A percentile compares a stretch with the other conserved stretches of the same genome.
Evolutionary conservation across 176 grass and related monocot species (phyloP).

Genomic region (Triticum monococcum): DNA sequence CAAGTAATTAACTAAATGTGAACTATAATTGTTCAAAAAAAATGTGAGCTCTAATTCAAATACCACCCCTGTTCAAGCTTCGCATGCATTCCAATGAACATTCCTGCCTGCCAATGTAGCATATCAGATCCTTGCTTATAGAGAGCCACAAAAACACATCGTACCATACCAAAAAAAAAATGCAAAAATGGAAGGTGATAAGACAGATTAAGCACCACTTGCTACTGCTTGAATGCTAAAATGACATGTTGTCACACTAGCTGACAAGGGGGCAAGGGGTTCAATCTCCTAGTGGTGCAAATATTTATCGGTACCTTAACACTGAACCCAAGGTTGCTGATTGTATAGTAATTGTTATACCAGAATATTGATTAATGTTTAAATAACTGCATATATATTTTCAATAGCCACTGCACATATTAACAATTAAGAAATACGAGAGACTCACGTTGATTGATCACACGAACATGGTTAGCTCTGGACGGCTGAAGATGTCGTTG

Average conservation of each 20-base stretch:
- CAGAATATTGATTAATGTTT: not conserved
- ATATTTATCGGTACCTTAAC: too few species aligned
- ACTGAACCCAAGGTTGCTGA: too few species aligned
- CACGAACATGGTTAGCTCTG: conserved; percentile 72
- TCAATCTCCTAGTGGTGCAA: too few species aligned
- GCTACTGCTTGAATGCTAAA: not conserved
- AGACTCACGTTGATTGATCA: conserved; percentile 53
- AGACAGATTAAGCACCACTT: not conserved
- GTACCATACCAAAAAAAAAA: not conserved
- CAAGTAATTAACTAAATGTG: not conserved
- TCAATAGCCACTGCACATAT: not conserved
- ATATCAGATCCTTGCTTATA: conserved; percentile 36
- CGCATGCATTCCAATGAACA: not conserved
- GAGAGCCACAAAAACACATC: not conserved
- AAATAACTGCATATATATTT: not conserved
- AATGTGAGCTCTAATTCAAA: conserved; percentile 31
- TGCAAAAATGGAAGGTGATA: not conserved
- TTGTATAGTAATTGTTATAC: too few species aligned
- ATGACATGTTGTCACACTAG: not conserved
- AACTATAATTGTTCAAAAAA: not conserved
- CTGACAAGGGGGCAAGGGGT: too few species aligned
- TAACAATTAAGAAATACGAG: conserved; percentile 3
- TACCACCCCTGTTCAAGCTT: conserved; percentile 37
- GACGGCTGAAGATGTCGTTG: conserved; percentile 58
- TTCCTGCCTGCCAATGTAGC: conserved; percentile 46